Conservation (phyloP, 768 basidiomycete genomes). For the Naematelia encephala region DNA sequence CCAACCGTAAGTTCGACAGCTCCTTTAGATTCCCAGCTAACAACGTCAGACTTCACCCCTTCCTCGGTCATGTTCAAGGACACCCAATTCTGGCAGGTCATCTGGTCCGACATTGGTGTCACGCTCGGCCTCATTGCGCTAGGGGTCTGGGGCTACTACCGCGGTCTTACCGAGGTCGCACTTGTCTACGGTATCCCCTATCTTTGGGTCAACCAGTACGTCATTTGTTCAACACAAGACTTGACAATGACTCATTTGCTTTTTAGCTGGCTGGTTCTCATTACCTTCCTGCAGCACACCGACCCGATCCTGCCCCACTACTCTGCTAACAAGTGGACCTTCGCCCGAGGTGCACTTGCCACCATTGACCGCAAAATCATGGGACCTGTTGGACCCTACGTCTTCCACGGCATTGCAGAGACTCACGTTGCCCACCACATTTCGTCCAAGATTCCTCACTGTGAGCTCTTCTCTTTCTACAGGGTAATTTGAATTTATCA, state of each 20-base stretch:
- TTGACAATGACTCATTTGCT: slow-evolving; percentile 23
- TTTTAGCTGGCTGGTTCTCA: slow-evolving; percentile 86
- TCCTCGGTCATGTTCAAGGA: slow-evolving; percentile 74
- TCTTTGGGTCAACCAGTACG: slow-evolving; percentile 62
- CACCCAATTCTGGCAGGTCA: slow-evolving; percentile 69
- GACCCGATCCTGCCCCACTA: slow-evolving; percentile 90
- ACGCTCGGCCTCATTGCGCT: slow-evolving; percentile 66
- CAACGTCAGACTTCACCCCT: slow-evolving; percentile 67
- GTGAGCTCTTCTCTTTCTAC: slow-evolving; percentile 53
- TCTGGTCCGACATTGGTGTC: slow-evolving; percentile 80
- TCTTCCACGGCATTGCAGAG: slow-evolving; percentile 89
- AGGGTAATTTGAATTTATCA: slow-evolving; percentile 4
- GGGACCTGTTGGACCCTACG: slow-evolving; percentile 78
- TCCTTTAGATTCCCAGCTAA: neutral
- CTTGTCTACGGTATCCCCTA: slow-evolving; percentile 82
- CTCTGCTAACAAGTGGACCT: slow-evolving; percentile 81
- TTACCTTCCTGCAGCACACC: slow-evolving; percentile 98
- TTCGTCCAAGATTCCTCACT: slow-evolving; percentile 93
- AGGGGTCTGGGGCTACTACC: slow-evolving; percentile 58
- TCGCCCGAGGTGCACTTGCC: slow-evolving; percentile 85
- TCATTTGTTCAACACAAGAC: neutral
- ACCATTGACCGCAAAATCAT: slow-evolving; percentile 83
- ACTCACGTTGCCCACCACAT: slow-evolving; percentile 92
- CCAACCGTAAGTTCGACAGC: slow-evolving; percentile 64
- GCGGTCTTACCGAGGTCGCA: slow-evolving; percentile 70